Conservation (phyloP, 805 yeast species). For the Kockiozyma suomiensis region DNA sequence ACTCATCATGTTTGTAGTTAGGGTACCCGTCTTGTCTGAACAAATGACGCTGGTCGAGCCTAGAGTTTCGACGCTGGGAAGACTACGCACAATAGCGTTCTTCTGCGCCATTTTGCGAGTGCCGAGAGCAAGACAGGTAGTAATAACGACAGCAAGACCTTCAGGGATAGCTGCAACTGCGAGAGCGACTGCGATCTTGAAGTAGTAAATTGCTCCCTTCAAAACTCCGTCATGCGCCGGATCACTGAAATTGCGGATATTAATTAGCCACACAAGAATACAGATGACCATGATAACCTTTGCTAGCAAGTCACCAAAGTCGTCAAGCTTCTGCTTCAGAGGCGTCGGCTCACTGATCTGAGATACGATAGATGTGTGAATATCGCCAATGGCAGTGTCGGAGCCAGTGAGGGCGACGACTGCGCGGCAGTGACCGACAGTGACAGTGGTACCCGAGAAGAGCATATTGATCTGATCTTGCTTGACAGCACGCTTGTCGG, state of each 20-base stretch:
- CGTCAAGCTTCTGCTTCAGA: slow-evolving; percentile 45
- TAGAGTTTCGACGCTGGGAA: slow-evolving; percentile 57
- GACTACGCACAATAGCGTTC: slow-evolving; percentile 51
- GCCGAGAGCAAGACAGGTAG: slow-evolving; percentile 53
- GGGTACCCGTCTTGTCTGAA: slow-evolving; percentile 53
- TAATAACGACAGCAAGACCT: slow-evolving; percentile 54
- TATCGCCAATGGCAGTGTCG: slow-evolving; percentile 49
- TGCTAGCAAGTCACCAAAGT: slow-evolving; percentile 48
- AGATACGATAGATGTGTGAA: slow-evolving; percentile 45
- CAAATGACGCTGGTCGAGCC: slow-evolving; percentile 61
- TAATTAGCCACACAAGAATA: slow-evolving; percentile 50
- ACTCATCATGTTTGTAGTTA: slow-evolving; percentile 48
- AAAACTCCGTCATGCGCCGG: slow-evolving; percentile 50
- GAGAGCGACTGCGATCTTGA: slow-evolving; percentile 53
- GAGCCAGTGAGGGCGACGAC: slow-evolving; percentile 47
- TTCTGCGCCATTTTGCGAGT: slow-evolving; percentile 51
- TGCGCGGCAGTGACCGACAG: slow-evolving; percentile 50
- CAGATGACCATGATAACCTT: slow-evolving; percentile 52
- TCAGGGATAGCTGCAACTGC: slow-evolving; percentile 57
- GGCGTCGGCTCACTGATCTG: slow-evolving; percentile 46
- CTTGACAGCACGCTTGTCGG: slow-evolving; percentile 44
- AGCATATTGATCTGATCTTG: slow-evolving; percentile 44
- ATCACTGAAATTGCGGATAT: slow-evolving; percentile 47
- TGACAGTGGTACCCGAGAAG: slow-evolving; percentile 45
- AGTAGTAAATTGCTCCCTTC: slow-evolving; percentile 52